These are phyloP conservation scores for Saccharum officinarum DNA, from an alignment of 176 grass and related monocot species.

Conservation along the genomic window DNA sequence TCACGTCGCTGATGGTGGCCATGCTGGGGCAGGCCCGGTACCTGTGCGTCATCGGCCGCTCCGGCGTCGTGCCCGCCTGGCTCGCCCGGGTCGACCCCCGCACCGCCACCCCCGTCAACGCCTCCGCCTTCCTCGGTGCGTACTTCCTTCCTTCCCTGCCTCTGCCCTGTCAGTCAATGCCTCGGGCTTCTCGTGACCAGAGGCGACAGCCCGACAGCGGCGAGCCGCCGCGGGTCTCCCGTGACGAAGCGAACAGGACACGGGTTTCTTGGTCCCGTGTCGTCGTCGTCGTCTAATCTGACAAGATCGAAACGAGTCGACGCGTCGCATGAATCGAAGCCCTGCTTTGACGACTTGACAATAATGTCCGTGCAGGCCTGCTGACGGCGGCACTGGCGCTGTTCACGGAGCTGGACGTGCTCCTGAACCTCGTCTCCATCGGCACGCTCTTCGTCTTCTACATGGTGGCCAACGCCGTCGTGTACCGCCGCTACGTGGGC, in stretches of 20 bases:
- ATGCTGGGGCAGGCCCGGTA: conserved; percentile 95
- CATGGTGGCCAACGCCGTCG: conserved; percentile 94
- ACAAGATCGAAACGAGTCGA: not conserved
- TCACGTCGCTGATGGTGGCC: conserved; percentile 84
- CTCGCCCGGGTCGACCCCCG: conserved; percentile 72
- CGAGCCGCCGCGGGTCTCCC: not conserved
- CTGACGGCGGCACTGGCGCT: conserved; percentile 81
- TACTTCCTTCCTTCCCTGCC: too few species aligned
- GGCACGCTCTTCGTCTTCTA: conserved; percentile 99
- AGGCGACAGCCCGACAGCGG: not conserved
- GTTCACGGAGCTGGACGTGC: conserved; percentile 80
- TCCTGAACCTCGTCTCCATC: conserved; percentile 89
- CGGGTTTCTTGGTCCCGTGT: not conserved
- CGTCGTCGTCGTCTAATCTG: not conserved
- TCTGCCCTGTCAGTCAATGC: not conserved
- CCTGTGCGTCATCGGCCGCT: conserved; percentile 89
- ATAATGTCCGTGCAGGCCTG: conserved; percentile 38
- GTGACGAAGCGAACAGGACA: not conserved
- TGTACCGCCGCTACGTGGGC: conserved; percentile 80
- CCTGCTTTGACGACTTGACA: not conserved
- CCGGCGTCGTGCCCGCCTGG: conserved; percentile 73
- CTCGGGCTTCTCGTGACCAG: not conserved
- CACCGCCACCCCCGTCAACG: conserved; percentile 84
- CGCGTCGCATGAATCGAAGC: not conserved
- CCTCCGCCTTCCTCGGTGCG: conserved; percentile 77